phyloP scores from a whole-genome alignment of 1,139 yeast species.

The Komagataea norvegica region DNA sequence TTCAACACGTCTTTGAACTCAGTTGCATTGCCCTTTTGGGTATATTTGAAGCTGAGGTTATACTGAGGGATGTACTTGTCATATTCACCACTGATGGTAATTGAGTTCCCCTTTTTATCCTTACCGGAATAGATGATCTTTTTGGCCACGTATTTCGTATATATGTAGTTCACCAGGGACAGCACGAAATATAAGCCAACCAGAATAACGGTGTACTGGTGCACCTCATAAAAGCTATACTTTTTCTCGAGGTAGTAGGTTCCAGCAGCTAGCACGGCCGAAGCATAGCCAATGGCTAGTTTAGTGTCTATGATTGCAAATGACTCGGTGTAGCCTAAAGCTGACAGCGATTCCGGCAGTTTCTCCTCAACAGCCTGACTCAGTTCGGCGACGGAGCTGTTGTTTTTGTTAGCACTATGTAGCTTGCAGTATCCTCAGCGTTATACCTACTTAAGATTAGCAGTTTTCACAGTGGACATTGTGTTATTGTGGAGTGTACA shows the following conservation, averaged over 20 bases:
- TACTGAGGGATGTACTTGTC: constrained; percentile 44
- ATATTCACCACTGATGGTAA: constrained; percentile 28
- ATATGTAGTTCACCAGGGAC: constrained; percentile 44
- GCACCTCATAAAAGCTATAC: constrained; percentile 40
- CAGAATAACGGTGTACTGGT: constrained; percentile 38
- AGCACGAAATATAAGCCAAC: constrained; percentile 47
- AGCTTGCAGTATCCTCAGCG: neutral
- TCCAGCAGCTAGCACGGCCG: constrained; percentile 61
- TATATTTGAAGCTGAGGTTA: constrained; percentile 25
- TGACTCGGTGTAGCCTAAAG: constrained; percentile 60
- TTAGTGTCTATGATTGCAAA: constrained; percentile 56
- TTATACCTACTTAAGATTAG: constrained; percentile 16
- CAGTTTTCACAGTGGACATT: constrained; percentile 16
- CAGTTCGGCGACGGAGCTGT: constrained; percentile 32
- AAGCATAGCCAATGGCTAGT: constrained; percentile 61
- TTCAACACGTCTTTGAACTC: constrained; percentile 12
- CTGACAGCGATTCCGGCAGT: constrained; percentile 42
- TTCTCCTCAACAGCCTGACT: constrained; percentile 43
- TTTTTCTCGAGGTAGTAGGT: constrained; percentile 68
- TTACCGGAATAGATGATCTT: constrained; percentile 57
- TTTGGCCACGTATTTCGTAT: constrained; percentile 48
- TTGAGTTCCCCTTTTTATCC: constrained; percentile 7
- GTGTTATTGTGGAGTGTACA: too few species aligned
- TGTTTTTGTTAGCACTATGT: neutral
- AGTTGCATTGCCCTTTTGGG: constrained; percentile 6